phyloP scores from a whole-genome alignment of 257 asterid species.

The Lavandula angustifolia region DNA sequence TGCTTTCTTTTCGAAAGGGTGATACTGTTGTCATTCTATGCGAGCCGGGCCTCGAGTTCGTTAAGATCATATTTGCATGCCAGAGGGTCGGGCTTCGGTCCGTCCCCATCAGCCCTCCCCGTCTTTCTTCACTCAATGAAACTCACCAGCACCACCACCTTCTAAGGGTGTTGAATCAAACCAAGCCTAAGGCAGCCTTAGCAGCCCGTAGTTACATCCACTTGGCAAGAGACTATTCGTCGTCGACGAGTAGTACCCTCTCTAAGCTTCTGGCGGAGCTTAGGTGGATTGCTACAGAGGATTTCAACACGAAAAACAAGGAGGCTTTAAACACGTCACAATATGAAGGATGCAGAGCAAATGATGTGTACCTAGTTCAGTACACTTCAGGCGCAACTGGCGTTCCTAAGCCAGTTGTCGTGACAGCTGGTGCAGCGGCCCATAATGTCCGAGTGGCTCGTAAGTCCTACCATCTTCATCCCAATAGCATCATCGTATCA shows the following conservation, averaged over 20 bases:
- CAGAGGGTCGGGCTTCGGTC: conserved; percentile 71
- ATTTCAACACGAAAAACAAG: conserved; percentile 19
- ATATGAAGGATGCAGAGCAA: conserved; percentile 59
- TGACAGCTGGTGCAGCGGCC: conserved; percentile 88
- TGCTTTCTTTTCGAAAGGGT: conserved; percentile 41
- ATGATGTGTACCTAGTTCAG: conserved; percentile 67
- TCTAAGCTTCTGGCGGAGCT: conserved; percentile 35
- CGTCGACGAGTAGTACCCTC: conserved; percentile 32
- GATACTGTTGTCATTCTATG: conserved; percentile 59
- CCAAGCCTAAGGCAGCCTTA: conserved; percentile 74
- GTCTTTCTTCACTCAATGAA: conserved; percentile 35
- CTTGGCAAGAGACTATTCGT: conserved; percentile 36
- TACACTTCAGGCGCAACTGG: conserved; percentile 86
- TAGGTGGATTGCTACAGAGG: conserved; percentile 58
- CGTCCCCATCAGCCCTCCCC: conserved; percentile 61
- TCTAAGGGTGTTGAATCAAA: conserved; percentile 60
- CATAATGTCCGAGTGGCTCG: conserved; percentile 75
- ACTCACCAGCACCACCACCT: conserved; percentile 49
- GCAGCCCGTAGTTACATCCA: conserved; percentile 46
- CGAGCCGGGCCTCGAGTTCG: conserved; percentile 65
- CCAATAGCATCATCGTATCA: conserved; percentile 62
- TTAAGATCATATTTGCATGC: conserved; percentile 63
- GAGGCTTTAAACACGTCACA: not conserved
- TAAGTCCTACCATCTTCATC: conserved; percentile 66
- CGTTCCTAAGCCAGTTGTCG: conserved; percentile 73